phyloP scores from a whole-genome alignment of 768 basidiomycete genomes.

The Trametes gibbosa region DNA sequence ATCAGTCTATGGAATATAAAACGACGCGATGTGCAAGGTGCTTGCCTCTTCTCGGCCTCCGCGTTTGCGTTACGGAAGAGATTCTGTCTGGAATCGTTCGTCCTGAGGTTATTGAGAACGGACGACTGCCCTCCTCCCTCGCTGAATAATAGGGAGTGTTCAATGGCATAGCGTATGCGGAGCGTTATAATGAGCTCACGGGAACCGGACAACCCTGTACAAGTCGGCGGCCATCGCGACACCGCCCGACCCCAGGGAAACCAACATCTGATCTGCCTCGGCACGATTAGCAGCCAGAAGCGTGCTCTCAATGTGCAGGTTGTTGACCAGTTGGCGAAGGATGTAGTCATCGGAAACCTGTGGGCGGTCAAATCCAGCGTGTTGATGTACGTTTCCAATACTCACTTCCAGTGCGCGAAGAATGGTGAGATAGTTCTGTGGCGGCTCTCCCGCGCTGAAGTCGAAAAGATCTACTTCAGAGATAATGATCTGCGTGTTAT shows the following conservation, averaged over 20 bases:
- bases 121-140: constrained; percentile 67
- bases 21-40: constrained; percentile 8
- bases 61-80: constrained; percentile 54
- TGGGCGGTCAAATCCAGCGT: not conserved
- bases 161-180: not conserved
- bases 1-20: not conserved
- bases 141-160: constrained; percentile 33
- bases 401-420: constrained; percentile 78
- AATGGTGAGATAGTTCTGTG: constrained; percentile 60
- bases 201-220: constrained; percentile 61
- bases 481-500: constrained; percentile 53
- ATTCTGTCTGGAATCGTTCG: constrained; percentile 39
- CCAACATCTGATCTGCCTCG: constrained; percentile 57
- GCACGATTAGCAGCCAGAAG: constrained; percentile 63
- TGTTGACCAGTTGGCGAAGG: constrained; percentile 78
- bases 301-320: constrained; percentile 64
- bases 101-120: constrained; percentile 31
- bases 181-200: constrained; percentile 42
- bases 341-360: constrained; percentile 78
- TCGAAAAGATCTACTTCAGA: constrained; percentile 79
- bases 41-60: constrained; percentile 45
- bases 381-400: not conserved
- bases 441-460: constrained; percentile 70
- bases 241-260: constrained; percentile 45
- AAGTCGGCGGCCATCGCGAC: constrained; percentile 61